phyloP scores from a whole-genome alignment of 176 grass and related monocot species.

The Coix lacrymajobi region DNA sequence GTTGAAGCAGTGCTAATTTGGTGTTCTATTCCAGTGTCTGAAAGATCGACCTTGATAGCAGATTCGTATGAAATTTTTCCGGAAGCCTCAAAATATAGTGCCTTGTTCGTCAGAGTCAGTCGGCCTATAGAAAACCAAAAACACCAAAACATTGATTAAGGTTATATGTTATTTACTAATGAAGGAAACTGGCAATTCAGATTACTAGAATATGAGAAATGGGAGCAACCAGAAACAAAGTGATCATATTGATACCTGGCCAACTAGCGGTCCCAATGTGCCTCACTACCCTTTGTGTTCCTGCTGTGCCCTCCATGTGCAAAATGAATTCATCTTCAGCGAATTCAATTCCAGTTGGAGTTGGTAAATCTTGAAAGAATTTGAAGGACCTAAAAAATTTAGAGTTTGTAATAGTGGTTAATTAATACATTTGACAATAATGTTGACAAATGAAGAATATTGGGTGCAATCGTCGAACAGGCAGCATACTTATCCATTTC shows the following conservation, averaged over 20 bases:
- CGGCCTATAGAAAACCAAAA: conserved; percentile 56
- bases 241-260: conserved; percentile 49
- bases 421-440: background rate
- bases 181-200: background rate
- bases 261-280: conserved; percentile 68
- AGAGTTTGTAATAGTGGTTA: background rate
- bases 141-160: background rate
- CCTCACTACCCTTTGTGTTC: conserved; percentile 79
- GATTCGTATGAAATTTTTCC: conserved; percentile 63
- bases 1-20: conserved; percentile 72
- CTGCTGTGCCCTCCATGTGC: conserved; percentile 65
- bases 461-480: background rate
- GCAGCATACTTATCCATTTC: conserved; percentile 78
- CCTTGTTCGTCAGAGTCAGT: conserved; percentile 76
- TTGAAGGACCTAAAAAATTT: conserved; percentile 42
- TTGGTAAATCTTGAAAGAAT: conserved; percentile 47
- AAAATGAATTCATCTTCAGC: conserved; percentile 80
- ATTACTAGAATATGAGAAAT: background rate
- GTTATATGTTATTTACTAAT: background rate
- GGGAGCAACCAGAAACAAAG: background rate
- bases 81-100: conserved; percentile 79
- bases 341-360: conserved; percentile 64
- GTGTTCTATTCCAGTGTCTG: conserved; percentile 44
- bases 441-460: background rate
- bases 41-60: conserved; percentile 70